Evolutionary conservation across 495 filamentous ascomycete species (phyloP), one percentile per base, ranked within the genome.

Genomic region (Aspergillus leporis): DNA sequence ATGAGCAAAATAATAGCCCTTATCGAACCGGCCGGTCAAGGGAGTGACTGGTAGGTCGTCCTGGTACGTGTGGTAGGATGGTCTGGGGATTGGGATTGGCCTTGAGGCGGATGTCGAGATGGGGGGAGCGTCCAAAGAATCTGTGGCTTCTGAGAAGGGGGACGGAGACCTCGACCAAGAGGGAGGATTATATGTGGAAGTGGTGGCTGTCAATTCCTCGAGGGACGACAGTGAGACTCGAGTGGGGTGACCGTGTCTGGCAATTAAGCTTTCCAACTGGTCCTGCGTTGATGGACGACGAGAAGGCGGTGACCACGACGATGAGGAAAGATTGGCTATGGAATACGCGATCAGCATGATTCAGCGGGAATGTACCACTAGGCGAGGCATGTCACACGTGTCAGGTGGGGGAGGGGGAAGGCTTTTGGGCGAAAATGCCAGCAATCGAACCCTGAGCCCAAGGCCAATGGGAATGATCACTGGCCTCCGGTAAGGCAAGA

Each of bases 151-250:
- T 13, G 53, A 47, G 40, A 60, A 51, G 8, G 59, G 61, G 19
- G 70, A 67, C 23, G 54, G 50, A 25, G 68, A 57, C 45, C 58
- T 51, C 43, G 58, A 70, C n/a, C 71, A 70, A 14, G 72, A 74
- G 16, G 76, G 61, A 69, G 82, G 53, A 80, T 87, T 73, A 71
- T 89, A 58, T 88, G 87, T 74, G 47, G 70, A 54, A 34, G 82
- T 80, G 23, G 88, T 92, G 49, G 91, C 91, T 60, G 75, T 79
- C 51, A 75, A 76, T 65, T 90, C 93, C 53, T 93, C 88, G 82
- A 80, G 78, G 51, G 91, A 95, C 62, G 86, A 87, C 16, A 74
- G 79, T 60, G 89, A 93, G 74, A 91, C 89, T 61, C 74, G 75
- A 60, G 75, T 77, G 68, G 75, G 76, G 70, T 73, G 73, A 50